A percentile compares a stretch with the other conserved stretches of the same genome.
These are phyloP conservation scores for Euptelea pleiosperma DNA, from an alignment of 164 flowering plant genomes.

Conservation along the genomic window DNA sequence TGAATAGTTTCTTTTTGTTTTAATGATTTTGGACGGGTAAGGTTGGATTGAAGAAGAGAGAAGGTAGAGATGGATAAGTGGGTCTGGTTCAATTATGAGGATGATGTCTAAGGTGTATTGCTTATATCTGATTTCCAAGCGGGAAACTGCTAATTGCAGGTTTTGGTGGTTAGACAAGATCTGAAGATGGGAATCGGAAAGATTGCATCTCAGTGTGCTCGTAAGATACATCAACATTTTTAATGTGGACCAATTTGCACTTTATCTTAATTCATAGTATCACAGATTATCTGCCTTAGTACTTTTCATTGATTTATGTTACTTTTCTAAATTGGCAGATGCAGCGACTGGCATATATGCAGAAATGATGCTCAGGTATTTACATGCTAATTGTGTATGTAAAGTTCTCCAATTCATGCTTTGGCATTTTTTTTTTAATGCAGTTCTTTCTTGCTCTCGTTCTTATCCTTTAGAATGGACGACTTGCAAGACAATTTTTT, in stretches of 20 bases:
- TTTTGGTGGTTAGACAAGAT: constrained; percentile 91
- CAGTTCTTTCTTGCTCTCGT: no score
- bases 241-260: no score
- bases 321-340: constrained; percentile 46
- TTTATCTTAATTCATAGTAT: not conserved
- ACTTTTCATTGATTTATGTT: constrained; percentile 5
- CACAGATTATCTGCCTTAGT: not conserved
- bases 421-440: not conserved
- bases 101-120: constrained; percentile 1
- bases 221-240: constrained; percentile 41
- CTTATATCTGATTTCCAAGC: constrained; percentile 1
- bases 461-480: no score
- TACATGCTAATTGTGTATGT: not conserved
- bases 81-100: not conserved
- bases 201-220: constrained; percentile 98
- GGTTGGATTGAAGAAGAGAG: not conserved
- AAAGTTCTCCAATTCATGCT: not conserved
- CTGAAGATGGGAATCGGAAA: constrained; percentile 90
- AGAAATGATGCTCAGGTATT: constrained; percentile 76
- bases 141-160: constrained; percentile 42
- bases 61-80: not conserved
- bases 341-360: constrained; percentile 94
- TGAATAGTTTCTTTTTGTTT: not conserved
- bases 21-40: not conserved
- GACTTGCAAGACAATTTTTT: no score